These are phyloP conservation scores for Chloranthus sessilifolius DNA, from an alignment of 164 flowering plant genomes.

Conservation along the genomic window DNA sequence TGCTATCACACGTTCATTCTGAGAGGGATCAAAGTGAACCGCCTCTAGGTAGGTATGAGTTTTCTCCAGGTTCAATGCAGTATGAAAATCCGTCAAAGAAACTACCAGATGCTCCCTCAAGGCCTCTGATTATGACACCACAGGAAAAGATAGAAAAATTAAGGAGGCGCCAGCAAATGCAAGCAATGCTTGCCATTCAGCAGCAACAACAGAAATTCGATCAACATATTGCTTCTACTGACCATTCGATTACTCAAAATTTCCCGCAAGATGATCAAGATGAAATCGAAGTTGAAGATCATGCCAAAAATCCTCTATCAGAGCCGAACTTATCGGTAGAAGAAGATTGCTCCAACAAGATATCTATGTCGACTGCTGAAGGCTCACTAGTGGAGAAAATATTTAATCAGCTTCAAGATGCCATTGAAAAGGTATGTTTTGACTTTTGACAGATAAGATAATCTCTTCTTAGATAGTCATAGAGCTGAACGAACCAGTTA, in stretches of 20 bases:
- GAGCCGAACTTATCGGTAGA: slow-evolving; percentile 40
- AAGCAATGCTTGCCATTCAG: slow-evolving; percentile 85
- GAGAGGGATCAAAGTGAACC: slow-evolving; percentile 29
- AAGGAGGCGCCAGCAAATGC: slow-evolving; percentile 80
- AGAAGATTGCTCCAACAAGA: slow-evolving; percentile 43
- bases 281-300: slow-evolving; percentile 35
- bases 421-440: slow-evolving; percentile 51
- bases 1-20: slow-evolving; percentile 22
- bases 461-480: slow-evolving; percentile 5
- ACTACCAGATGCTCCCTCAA: slow-evolving; percentile 20
- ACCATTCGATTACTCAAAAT: slow-evolving; percentile 24
- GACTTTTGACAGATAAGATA: slow-evolving; percentile 1
- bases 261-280: slow-evolving; percentile 24
- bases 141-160: slow-evolving; percentile 85
- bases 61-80: slow-evolving; percentile 23
- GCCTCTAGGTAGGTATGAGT: slow-evolving; percentile 26
- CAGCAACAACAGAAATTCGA: slow-evolving; percentile 66
- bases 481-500: background rate
- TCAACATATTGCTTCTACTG: slow-evolving; percentile 27
- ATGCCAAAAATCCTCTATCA: slow-evolving; percentile 21
- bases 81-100: slow-evolving; percentile 19
- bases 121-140: slow-evolving; percentile 65
- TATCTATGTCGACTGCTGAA: slow-evolving; percentile 30
- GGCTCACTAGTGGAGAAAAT: slow-evolving; percentile 44
- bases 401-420: slow-evolving; percentile 62